A percentile compares a stretch with the other conserved stretches of the same genome.
These are phyloP conservation scores for Leccinum griseonigrum DNA, from an alignment of 1,284 basidiomycete genomes.

Conservation along the genomic window DNA sequence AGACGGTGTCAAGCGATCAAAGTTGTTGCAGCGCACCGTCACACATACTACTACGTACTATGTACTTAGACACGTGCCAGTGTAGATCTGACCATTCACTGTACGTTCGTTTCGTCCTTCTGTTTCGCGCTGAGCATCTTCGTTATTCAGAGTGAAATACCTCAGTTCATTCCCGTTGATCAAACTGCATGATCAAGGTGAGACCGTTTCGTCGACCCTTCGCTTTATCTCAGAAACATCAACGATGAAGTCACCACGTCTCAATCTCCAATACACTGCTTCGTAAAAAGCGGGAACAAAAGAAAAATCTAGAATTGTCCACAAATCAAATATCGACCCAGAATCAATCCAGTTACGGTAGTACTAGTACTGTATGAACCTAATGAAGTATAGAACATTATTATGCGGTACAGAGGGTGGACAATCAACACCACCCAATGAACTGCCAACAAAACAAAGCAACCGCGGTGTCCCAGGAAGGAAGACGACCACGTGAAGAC, in stretches of 20 bases:
- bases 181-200: background rate
- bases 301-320: background rate
- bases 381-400: constrained; percentile 6
- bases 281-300: background rate
- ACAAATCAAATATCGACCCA: background rate
- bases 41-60: no score
- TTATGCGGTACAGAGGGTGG: background rate
- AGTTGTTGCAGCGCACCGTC: no score
- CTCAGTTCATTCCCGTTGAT: background rate
- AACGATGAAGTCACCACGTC: background rate
- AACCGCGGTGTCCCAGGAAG: background rate
- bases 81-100: no score
- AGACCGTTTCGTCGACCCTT: background rate
- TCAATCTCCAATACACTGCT: background rate
- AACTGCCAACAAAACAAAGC: background rate
- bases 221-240: background rate
- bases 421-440: background rate
- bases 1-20: no score
- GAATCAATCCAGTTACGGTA: background rate
- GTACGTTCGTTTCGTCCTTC: no score
- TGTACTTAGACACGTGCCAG: no score
- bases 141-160: background rate
- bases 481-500: constrained; percentile 1
- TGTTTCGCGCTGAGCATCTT: no score
- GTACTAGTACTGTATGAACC: constrained; percentile 6